phyloP scores from a whole-genome alignment of 345 rosid species.

The Rhodamnia rubescens region DNA sequence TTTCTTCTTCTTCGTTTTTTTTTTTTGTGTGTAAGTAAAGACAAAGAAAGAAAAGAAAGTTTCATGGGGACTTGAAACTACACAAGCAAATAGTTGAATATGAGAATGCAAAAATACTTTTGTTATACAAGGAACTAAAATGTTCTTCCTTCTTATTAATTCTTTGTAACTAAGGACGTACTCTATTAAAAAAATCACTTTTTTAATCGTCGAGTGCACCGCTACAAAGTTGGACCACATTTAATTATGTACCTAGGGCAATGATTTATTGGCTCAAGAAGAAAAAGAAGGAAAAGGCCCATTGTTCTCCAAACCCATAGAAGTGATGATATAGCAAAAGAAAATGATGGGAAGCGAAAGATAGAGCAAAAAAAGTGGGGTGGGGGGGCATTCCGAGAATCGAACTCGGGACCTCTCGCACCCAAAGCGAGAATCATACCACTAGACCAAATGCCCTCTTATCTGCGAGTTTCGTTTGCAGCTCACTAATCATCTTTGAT shows the following conservation, averaged over 20 bases:
- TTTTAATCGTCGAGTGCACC: too few relatives aligned
- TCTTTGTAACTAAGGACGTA: too few relatives aligned
- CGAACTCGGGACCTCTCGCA: constrained; percentile 94
- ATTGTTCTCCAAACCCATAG: too few relatives aligned
- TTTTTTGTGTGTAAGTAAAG: too few relatives aligned
- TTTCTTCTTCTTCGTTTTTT: accelerated
- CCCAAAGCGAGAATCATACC: constrained; percentile 96
- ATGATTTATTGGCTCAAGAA: too few relatives aligned
- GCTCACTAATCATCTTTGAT: too few relatives aligned
- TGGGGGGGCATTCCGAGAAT: constrained; percentile 67
- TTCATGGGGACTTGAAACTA: background rate
- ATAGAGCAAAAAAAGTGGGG: background rate
- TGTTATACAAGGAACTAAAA: background rate
- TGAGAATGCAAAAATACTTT: too few relatives aligned
- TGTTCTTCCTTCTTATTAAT: background rate
- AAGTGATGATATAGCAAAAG: background rate
- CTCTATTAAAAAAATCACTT: too few relatives aligned
- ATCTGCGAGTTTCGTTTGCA: accelerated
- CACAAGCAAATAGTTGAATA: background rate
- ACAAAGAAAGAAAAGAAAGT: background rate
- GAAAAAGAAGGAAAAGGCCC: too few relatives aligned
- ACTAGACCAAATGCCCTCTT: constrained; percentile 74
- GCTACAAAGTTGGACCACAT: too few relatives aligned
- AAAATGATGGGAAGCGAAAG: background rate
- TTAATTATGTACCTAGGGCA: too few relatives aligned